Percentiles rank a stretch among this genome's conserved stretches.
Conservation (phyloP, 2,329 filamentous ascomycete species). For the Torrubiella hemipterigena region DNA sequence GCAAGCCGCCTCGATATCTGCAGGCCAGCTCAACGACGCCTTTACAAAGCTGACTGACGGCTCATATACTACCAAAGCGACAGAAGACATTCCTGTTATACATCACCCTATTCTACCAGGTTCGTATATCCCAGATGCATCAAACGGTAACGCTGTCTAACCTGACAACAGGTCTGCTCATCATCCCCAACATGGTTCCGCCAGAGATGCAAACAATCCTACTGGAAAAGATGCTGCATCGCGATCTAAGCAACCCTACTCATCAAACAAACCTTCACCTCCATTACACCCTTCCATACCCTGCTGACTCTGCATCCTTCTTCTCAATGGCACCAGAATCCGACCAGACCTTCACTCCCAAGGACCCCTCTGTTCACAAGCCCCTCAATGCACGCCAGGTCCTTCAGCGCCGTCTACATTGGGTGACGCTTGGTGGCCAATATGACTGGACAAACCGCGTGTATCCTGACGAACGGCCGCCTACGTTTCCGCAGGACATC, state of each 20-base stretch:
- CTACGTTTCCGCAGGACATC: constrained; percentile 64
- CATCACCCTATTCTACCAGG: constrained; percentile 58
- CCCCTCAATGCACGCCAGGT: constrained; percentile 58
- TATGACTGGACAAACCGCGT: constrained; percentile 89
- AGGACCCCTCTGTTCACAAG: constrained; percentile 63
- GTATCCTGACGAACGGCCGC: constrained; percentile 60
- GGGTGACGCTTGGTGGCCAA: constrained; percentile 89
- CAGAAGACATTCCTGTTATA: constrained; percentile 39
- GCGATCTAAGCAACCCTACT: constrained; percentile 56
- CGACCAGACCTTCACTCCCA: constrained; percentile 49
- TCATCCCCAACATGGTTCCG: constrained; percentile 66
- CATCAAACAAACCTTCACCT: constrained; percentile 88
- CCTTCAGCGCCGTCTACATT: constrained; percentile 71
- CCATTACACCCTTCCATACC: constrained; percentile 62
- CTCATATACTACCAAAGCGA: constrained; percentile 17
- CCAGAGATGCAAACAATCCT: constrained; percentile 55
- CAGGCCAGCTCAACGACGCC: constrained; percentile 27
- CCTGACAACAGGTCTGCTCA: constrained; percentile 61
- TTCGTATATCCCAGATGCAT: constrained; percentile 21
- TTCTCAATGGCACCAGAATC: constrained; percentile 37
- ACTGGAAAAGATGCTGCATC: constrained; percentile 63
- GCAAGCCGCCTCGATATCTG: constrained; percentile 28
- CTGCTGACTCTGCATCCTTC: constrained; percentile 29
- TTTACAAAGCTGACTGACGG: constrained; percentile 29
- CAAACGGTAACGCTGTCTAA: constrained; percentile 2